Evolutionary conservation across 352 stramenopile genomes (phyloP), one percentile per base, ranked within the genome.

Genomic region (Pythium scleroteichum): DNA sequence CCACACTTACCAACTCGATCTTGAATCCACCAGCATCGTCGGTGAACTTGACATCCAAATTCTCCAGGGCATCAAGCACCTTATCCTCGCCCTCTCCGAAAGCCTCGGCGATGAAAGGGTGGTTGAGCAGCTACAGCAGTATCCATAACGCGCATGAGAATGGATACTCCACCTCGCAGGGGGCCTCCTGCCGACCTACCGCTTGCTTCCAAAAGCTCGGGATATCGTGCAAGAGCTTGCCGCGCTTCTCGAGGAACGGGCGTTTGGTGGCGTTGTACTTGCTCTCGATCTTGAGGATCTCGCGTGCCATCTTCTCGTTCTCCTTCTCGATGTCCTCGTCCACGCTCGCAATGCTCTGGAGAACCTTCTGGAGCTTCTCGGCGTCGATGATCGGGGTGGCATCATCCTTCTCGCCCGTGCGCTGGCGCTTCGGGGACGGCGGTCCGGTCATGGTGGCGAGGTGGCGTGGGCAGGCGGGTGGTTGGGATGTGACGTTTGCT

Each of bases 201-300:
- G 73, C 70, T 64, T 90, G 69, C 69, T 90, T 90, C 84, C 84
- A 93, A 68, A 93, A 91, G 53, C 63, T 48, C 5, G 84, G 81
- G 48, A 93, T 90, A 16, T 85, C 75, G 19, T 52, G 53, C 48
- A 93, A 59, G 40, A 89, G 67, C 59, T 87, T 80, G 64, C 64
- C 60, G 59, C 84, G 84, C 73, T 90, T 89, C 51, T 76, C 73
- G 64, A 82, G 86, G 38, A 78, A 66, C 9, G 81, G 78, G 41
- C 74, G 76, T 75, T 90, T 91, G 55, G 68, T 70, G 39, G 56
- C 69, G 67, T 91, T 90, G 76, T 83, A 87, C 66, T 90, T 90
- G 75, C 66, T 81, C 68, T 93, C 84, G 45, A 93, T 75, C 44
- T 73, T 75, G 33, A 93, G 66, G 27, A 91, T 78, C 64, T 93